Conservation (phyloP, 768 basidiomycete genomes). For the Mycena kentingensis region DNA sequence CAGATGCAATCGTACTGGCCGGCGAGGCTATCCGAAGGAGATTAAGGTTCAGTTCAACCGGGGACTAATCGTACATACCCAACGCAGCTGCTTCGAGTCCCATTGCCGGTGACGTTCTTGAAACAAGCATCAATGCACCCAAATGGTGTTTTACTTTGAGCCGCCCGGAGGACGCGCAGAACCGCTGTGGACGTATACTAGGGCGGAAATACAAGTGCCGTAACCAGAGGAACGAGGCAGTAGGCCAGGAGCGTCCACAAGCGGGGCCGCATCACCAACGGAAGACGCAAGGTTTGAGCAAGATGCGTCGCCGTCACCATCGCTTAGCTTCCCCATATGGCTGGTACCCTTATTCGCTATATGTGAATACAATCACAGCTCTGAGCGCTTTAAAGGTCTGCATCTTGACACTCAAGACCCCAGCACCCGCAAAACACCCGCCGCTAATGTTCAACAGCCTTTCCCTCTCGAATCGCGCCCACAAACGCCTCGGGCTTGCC, state of each 20-base stretch:
- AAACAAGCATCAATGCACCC: conserved; percentile 17
- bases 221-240: not conserved
- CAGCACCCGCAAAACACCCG: not conserved
- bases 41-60: not conserved
- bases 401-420: not conserved
- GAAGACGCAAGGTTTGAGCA: not conserved
- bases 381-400: not conserved
- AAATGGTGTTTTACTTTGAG: not conserved
- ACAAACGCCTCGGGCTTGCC: conserved; percentile 9
- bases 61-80: not conserved
- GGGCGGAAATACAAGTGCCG: not conserved
- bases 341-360: not conserved
- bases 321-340: conserved; percentile 2
- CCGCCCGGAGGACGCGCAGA: not conserved
- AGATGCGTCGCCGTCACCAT: not conserved
- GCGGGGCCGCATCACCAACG: not conserved
- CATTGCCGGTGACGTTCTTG: conserved; percentile 15
- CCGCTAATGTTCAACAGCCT: conserved; percentile 6
- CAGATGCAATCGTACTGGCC: conserved; percentile 17
- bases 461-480: conserved; percentile 12
- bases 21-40: conserved; percentile 4
- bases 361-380: not conserved
- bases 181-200: not conserved
- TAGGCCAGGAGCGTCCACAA: not conserved
- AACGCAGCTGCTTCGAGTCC: conserved; percentile 7